Evolutionary conservation across 2,329 filamentous ascomycete genomes (phyloP).

Genomic region (Cladosporium sp.): DNA sequence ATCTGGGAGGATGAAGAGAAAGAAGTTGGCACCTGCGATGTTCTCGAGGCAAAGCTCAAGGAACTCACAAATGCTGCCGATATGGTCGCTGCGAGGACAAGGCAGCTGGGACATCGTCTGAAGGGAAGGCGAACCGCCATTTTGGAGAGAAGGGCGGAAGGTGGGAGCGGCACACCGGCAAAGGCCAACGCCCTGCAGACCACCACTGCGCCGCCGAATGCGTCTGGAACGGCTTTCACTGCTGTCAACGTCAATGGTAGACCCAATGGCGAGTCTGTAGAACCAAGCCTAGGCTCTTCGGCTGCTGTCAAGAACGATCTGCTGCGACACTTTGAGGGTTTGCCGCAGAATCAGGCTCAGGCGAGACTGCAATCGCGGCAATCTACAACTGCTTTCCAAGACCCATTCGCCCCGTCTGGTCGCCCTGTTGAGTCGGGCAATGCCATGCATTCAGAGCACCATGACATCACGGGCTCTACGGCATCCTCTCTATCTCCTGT

Average conservation of each 20-base stretch:
- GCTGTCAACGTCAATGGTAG: slow-evolving; percentile 50
- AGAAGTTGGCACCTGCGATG: slow-evolving; percentile 78
- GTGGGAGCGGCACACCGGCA: slow-evolving; percentile 32
- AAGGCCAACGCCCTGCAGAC: slow-evolving; percentile 28
- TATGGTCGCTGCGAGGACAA: slow-evolving; percentile 62
- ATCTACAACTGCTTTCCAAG: slow-evolving; percentile 1
- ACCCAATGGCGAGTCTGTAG: slow-evolving; percentile 37
- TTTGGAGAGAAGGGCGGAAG: slow-evolving; percentile 54
- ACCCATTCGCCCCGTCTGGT: neutral
- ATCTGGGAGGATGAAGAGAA: slow-evolving; percentile 83
- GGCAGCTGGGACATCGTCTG: slow-evolving; percentile 76
- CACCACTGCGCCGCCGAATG: slow-evolving; percentile 28
- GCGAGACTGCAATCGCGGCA: slow-evolving; percentile 6
- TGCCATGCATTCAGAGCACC: slow-evolving; percentile 2
- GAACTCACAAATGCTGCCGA: slow-evolving; percentile 78
- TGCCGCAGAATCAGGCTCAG: slow-evolving; percentile 47
- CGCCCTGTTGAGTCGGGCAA: neutral
- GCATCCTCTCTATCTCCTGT: slow-evolving; percentile 27
- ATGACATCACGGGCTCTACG: slow-evolving; percentile 3
- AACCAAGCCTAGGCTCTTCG: slow-evolving; percentile 38
- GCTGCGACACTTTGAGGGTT: slow-evolving; percentile 59
- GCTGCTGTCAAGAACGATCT: slow-evolving; percentile 56
- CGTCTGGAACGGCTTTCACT: slow-evolving; percentile 45
- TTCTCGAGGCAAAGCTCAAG: slow-evolving; percentile 72
- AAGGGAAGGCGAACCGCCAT: slow-evolving; percentile 73